Evolutionary conservation across 1,284 basidiomycete genomes (phyloP).

Genomic region (Irpex rosettiformis): DNA sequence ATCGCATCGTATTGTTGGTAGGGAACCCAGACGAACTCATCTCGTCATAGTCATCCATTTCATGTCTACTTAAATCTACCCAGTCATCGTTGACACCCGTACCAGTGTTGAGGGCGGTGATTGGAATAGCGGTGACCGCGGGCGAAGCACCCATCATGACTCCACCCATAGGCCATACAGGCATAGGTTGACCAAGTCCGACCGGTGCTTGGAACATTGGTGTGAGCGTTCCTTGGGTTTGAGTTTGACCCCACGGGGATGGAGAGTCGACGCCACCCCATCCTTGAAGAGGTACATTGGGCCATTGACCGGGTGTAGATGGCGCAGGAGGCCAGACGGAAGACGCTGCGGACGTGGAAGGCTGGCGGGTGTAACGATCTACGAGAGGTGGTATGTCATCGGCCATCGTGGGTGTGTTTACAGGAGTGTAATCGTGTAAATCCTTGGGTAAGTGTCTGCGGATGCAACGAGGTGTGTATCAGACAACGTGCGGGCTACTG

Average conservation of each 20-base stretch:
- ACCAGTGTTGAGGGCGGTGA: constrained; percentile 5
- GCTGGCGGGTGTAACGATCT: constrained; percentile 2
- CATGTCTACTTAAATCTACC: constrained; percentile 5
- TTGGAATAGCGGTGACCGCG: constrained; percentile 9
- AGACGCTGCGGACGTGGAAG: neutral
- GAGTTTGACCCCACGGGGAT: constrained; percentile 4
- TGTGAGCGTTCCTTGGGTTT: constrained; percentile 1
- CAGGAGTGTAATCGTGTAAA: neutral
- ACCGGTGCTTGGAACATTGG: constrained; percentile 5
- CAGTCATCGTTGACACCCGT: constrained; percentile 3
- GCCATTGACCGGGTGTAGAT: constrained; percentile 8
- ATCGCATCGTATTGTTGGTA: neutral
- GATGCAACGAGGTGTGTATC: neutral
- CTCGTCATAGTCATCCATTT: constrained; percentile 1
- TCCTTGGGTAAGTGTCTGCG: neutral
- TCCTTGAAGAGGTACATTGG: neutral
- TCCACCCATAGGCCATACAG: constrained; percentile 4
- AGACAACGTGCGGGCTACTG: neutral
- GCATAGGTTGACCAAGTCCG: constrained; percentile 4
- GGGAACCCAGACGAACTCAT: neutral
- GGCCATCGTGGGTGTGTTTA: neutral
- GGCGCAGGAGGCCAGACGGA: constrained; percentile 6
- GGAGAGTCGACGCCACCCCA: constrained; percentile 6
- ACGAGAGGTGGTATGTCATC: constrained; percentile 16
- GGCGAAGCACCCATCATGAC: constrained; percentile 8